Evolutionary conservation across 148 eudicot species (phyloP), one percentile per base, ranked within the genome.

Genomic region (Vaccinium macrocarpon): DNA sequence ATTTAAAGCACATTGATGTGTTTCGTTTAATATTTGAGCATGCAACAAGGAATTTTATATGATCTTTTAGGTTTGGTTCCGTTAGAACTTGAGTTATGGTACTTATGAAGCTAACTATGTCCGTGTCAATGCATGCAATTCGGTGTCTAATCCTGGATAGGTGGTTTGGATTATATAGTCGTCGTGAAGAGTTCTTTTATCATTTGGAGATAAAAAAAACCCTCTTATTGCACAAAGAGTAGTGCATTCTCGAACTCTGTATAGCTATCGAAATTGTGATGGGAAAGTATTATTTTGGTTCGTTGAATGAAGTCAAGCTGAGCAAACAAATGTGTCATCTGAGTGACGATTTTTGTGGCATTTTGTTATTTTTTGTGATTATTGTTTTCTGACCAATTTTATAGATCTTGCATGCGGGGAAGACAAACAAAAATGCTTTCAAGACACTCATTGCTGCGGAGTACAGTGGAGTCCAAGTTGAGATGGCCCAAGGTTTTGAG

Each of bases 401-500:
- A 5, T 83, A 94, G 97, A 84, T 91, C 79, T 81, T 94, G 90
- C 93, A 94, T 83, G 83, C 91, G 0, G 87, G 88, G 51, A 83
- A 64, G 29, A 80, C 57, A 14, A 93, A 93, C 89, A 94, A 93
- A 88, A 94, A 94, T 90, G 93, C 89, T 61, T 89, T 48, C 85
- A 94, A 94, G 91, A 88, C 90, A 32, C 94, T 94, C 59, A 92
- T 94, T 81, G 93, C 93, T 7, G 93, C 94, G 2, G 98, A 93
- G 84, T 94, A 90, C 79, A 71, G 56, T 71, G 96, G 92, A 76
- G 94, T 91, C 13, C 76, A 89, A 59, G 91, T 94, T 85, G 92
- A 91, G 29, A 79, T 93, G 55, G 88, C 76, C 0, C 86, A 91
- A 83, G 81, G 91, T 68, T 94, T 94, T 84, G 86, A 91, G 88